Evolutionary conservation across 1,139 yeast species (phyloP), one percentile per base, ranked within the genome.

Genomic region (Protomyces pachydermus): DNA sequence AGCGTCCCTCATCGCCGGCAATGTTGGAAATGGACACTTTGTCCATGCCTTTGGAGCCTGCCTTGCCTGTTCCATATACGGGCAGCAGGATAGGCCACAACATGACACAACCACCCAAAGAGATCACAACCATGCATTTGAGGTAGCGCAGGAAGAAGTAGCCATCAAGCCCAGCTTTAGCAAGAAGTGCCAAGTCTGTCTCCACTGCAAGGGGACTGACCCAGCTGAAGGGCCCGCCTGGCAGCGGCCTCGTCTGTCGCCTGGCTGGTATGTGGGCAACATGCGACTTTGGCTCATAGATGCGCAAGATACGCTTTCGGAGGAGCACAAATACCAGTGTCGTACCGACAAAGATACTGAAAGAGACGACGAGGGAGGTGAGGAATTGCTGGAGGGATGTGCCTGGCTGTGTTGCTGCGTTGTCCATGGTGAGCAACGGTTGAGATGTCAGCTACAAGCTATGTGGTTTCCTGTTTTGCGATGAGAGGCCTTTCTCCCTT

Each of bases 111-210:
- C 95, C 95, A 12, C 85, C 72, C 9, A 85, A 71, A 35, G 88
- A 82, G 58, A 88, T 74, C 18, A 81, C 74, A 35, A 83, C 79
- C 66, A 88, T 81, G 60, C 88, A 80, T 64, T 86, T 83, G 67
- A 93, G 74, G 74, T 85, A 93, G 69, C 98, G 80, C 64, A 88
- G 74, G 72, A 88, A 91, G 70, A 69, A 69, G 60, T 90, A 93
- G 16, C 97, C 97, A 74, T 91, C 98, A 12, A 89, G 75, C 52
- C 97, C 95, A 37, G 90, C 81, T 69, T 88, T 90, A 71, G 88
- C 88, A 68, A 93, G 81, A 64, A 90, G 76, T 72, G 81, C 88
- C 1, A 86, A 72, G 69, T 87, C 93, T 1, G 81, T 74, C 18
- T 50, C 37, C n/a, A 72, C 65, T 46, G 74, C 60, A 34, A 78